Percentiles rank a stretch among this genome's conserved stretches.
These are phyloP conservation scores for Mycena indigotica DNA, from an alignment of 768 basidiomycete genomes.

Conservation along the genomic window DNA sequence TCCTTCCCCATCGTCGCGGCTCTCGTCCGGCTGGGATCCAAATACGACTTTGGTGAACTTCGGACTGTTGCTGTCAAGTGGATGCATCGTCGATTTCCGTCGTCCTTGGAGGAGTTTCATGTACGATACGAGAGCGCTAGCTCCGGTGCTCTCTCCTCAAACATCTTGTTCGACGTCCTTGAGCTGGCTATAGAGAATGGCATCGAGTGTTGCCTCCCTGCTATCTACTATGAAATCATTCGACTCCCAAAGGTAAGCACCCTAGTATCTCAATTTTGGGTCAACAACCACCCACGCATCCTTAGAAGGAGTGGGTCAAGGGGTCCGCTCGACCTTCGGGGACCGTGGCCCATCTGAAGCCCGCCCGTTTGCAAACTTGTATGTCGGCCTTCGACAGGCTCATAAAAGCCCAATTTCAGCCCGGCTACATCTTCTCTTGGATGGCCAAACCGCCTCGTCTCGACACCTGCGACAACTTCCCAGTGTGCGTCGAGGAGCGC, in stretches of 20 bases:
- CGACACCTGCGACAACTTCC: too few species aligned
- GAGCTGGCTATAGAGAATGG: constrained; percentile 3
- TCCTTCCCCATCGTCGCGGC: not conserved
- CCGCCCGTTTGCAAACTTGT: too few species aligned
- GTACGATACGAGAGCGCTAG: too few species aligned
- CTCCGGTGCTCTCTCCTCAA: not conserved
- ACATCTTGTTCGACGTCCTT: not conserved
- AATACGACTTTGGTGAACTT: not conserved
- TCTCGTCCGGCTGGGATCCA: constrained; percentile 5
- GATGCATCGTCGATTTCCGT: not conserved
- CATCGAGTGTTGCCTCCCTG: constrained; percentile 3
- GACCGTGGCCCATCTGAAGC: too few species aligned
- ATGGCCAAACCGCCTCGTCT: too few species aligned
- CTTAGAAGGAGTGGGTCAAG: not conserved
- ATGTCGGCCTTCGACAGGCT: too few species aligned
- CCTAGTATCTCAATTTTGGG: not conserved
- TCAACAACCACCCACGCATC: not conserved
- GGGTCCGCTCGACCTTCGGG: too few species aligned
- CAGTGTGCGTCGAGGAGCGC: too few species aligned
- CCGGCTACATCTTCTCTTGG: too few species aligned
- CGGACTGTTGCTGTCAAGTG: not conserved
- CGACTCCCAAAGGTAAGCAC: not conserved
- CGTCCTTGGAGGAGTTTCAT: not conserved
- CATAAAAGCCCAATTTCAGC: too few species aligned
- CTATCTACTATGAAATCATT: constrained; percentile 1